Evolutionary conservation across 2,329 filamentous ascomycete genomes (phyloP), one percentile per base, ranked within the genome.

Genomic region (Aureobasidium zeae): DNA sequence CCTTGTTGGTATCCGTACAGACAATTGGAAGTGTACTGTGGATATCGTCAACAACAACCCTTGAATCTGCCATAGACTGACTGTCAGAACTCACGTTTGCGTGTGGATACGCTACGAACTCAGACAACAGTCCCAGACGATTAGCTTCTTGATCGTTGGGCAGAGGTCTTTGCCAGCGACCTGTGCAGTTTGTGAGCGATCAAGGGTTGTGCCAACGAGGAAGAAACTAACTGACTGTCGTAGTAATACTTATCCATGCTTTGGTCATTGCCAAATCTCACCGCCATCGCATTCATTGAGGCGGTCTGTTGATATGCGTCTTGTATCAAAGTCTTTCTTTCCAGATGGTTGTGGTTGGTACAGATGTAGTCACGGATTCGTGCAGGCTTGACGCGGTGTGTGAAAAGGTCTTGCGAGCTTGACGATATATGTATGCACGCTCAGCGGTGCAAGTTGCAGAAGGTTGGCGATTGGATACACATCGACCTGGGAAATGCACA

Each of bases 311-410:
- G 38, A 26, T 24, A 28, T 35, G 31, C 30, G 39, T 31, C n/a
- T n/a, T 34, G 39, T 44, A 44, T 30, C 31, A 44, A 44, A 44
- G 39, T 44, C 31, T 44, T 42, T 42, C 39, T 35, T 34, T 44
- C 39, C 39, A 22, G 29, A 31, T 28, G 16, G 9, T 30, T 35
- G 19, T 44, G 12, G 31, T 22, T 16, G 39, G 21, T 22, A 44
- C 39, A 35, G 39, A 35, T 44, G 24, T 35, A 25, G 39, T 21
- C 19, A 13, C 39, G 39, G 39, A 44, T 35, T 19, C 31, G 39
- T 35, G 31, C 39, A 44, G 39, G 8, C n/a, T n/a, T n/a, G n/a
- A n/a, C n/a, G n/a, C n/a, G n/a, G n/a, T n/a, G n/a, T n/a, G n/a
- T n/a, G n/a, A n/a, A n/a, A n/a, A n/a, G n/a, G n/a, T n/a, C n/a